phyloP scores from a whole-genome alignment of 495 filamentous ascomycete genomes.

The Diplogelasinospora grovesii region DNA sequence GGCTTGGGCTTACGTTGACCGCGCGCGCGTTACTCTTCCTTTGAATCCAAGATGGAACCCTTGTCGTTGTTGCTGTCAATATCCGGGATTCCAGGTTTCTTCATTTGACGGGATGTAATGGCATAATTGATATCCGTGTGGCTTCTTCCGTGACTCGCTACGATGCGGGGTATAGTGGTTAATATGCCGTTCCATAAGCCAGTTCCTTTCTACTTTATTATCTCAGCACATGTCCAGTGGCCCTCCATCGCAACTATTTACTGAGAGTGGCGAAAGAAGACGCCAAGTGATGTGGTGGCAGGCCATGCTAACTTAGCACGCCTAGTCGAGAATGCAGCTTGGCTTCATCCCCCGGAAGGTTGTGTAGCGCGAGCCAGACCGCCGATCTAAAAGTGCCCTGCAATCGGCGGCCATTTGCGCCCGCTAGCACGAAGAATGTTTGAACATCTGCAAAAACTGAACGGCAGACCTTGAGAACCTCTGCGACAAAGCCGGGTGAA shows the following conservation, averaged over 20 bases:
- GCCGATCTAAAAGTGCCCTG: background rate
- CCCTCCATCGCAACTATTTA: constrained; percentile 1
- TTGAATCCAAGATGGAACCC: background rate
- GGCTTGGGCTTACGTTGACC: background rate
- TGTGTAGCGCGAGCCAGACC: background rate
- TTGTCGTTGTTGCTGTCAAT: constrained; percentile 5
- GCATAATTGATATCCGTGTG: constrained; percentile 1
- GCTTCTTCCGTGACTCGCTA: constrained; percentile 18
- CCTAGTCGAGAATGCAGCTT: background rate
- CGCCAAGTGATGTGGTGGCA: background rate
- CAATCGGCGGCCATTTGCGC: background rate
- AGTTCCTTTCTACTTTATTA: constrained; percentile 1
- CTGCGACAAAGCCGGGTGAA: constrained; percentile 9
- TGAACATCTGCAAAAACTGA: background rate
- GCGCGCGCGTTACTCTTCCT: no score
- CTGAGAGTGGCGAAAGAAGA: constrained; percentile 6
- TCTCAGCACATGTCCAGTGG: constrained; percentile 1
- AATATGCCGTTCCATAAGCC: constrained; percentile 8
- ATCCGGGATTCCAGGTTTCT: constrained; percentile 15
- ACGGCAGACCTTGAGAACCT: background rate
- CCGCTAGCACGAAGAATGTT: no score
- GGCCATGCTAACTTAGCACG: background rate
- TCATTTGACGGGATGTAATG: constrained; percentile 8
- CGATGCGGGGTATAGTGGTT: constrained; percentile 19
- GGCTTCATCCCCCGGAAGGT: no score